Conservation (phyloP, 768 basidiomycete species). For the Termitomyces eurrhizus region DNA sequence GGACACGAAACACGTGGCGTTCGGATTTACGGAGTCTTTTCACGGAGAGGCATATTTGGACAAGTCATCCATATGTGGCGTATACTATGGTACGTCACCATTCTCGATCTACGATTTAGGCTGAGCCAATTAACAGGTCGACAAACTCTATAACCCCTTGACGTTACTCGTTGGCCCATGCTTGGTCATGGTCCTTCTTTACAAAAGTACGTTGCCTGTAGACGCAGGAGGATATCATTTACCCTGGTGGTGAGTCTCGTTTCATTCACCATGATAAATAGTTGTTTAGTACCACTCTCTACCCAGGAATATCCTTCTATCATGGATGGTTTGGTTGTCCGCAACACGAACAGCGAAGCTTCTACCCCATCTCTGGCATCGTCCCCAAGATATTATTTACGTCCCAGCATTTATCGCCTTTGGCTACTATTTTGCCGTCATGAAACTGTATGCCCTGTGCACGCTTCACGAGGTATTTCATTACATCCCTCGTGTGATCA, state of each 20-base stretch:
- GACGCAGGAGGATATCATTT: conserved; percentile 74
- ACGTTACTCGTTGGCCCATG: conserved; percentile 83
- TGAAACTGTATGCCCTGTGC: conserved; percentile 90
- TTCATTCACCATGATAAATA: neutral
- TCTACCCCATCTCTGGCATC: conserved; percentile 74
- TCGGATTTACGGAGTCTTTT: conserved; percentile 86
- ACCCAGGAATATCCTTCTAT: conserved; percentile 62
- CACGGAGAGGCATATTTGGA: conserved; percentile 87
- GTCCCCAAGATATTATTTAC: conserved; percentile 72
- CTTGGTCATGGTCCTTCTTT: conserved; percentile 73
- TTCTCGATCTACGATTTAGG: conserved; percentile 21
- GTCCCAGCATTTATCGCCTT: conserved; percentile 86
- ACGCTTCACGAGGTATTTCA: conserved; percentile 76
- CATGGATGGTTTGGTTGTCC: conserved; percentile 67
- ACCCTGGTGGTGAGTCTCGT: conserved; percentile 67
- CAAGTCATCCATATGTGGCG: conserved; percentile 84
- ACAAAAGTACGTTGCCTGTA: conserved; percentile 70
- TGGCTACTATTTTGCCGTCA: conserved; percentile 92
- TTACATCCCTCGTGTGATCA: neutral
- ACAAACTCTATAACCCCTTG: conserved; percentile 83
- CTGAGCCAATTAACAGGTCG: conserved; percentile 44
- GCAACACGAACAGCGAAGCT: conserved; percentile 80
- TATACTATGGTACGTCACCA: conserved; percentile 82
- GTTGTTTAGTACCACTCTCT: conserved; percentile 11
- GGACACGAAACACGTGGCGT: conserved; percentile 95